phyloP scores from a whole-genome alignment of 495 filamentous ascomycete species.

The Trichoderma orchidacearum region DNA sequence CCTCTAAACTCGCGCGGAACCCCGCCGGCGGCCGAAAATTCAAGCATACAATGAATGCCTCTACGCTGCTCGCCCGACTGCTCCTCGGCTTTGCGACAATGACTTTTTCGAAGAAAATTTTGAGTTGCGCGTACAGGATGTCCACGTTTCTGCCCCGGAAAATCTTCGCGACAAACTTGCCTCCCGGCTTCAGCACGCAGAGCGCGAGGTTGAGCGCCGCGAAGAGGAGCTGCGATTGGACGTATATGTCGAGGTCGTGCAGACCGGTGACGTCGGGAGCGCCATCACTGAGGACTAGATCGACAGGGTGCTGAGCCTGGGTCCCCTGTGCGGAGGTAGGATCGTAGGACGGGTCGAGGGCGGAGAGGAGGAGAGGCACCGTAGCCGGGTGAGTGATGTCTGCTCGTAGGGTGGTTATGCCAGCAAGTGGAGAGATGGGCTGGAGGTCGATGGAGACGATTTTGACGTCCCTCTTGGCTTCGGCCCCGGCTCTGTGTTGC shows the following conservation, averaged over 20 bases:
- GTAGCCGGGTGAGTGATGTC: conserved; percentile 97
- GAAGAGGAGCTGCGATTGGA: conserved; percentile 89
- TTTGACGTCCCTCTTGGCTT: conserved; percentile 62
- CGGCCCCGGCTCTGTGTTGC: conserved; percentile 12
- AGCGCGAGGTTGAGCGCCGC: conserved; percentile 85
- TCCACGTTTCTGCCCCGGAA: conserved; percentile 91
- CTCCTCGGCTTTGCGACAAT: conserved; percentile 86
- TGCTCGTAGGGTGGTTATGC: conserved; percentile 79
- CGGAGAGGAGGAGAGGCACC: conserved; percentile 71
- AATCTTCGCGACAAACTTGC: conserved; percentile 95
- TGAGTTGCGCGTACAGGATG: conserved; percentile 80
- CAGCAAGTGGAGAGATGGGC: conserved; percentile 84
- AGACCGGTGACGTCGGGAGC: conserved; percentile 94
- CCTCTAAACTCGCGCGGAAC: conserved; percentile 52
- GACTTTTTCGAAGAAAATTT: conserved; percentile 77
- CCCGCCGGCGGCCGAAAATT: conserved; percentile 56
- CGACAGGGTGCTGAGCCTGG: conserved; percentile 55
- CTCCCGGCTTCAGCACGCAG: conserved; percentile 80
- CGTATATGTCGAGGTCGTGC: conserved; percentile 95
- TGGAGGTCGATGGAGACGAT: conserved; percentile 94
- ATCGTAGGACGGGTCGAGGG: conserved; percentile 65
- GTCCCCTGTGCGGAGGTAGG: conserved; percentile 23
- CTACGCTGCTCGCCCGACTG: conserved; percentile 83
- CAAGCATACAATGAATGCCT: conserved; percentile 92
- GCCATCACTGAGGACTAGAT: conserved; percentile 87